Conservation (phyloP, 768 basidiomycete species). For the Kwoniella sp. region DNA sequence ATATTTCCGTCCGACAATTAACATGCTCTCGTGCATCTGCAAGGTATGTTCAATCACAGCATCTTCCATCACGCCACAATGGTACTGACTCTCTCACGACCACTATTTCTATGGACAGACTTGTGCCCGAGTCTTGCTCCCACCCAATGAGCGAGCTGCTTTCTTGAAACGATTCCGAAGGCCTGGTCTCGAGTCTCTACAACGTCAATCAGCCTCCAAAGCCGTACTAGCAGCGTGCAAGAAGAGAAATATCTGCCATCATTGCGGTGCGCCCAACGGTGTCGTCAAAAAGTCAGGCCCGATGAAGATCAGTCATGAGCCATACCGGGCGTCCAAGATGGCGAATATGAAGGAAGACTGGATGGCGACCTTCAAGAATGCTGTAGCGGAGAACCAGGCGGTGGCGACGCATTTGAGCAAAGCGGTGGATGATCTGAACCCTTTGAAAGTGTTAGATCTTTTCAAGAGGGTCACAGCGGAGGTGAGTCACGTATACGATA, state of each 20-base stretch:
- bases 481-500: slow-evolving; percentile 61
- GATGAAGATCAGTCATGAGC: slow-evolving; percentile 95
- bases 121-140: slow-evolving; percentile 86
- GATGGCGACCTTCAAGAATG: slow-evolving; percentile 76
- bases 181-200: slow-evolving; percentile 87
- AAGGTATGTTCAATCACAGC: slow-evolving; percentile 65
- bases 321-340: slow-evolving; percentile 86
- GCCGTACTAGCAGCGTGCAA: slow-evolving; percentile 82
- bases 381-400: slow-evolving; percentile 84
- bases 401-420: slow-evolving; percentile 80
- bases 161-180: slow-evolving; percentile 89
- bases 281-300: slow-evolving; percentile 90
- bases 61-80: too few species aligned
- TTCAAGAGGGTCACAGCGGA: slow-evolving; percentile 91
- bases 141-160: slow-evolving; percentile 78
- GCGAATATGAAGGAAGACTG: slow-evolving; percentile 84
- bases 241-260: slow-evolving; percentile 87
- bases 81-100: not conserved
- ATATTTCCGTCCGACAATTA: slow-evolving; percentile 93
- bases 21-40: slow-evolving; percentile 92
- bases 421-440: slow-evolving; percentile 91
- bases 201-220: slow-evolving; percentile 78
- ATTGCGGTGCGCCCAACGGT: slow-evolving; percentile 91
- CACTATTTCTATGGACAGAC: slow-evolving; percentile 58
- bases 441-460: slow-evolving; percentile 86